Percentiles rank a stretch among this genome's conserved stretches.
phyloP scores from a whole-genome alignment of 2,329 filamentous ascomycete genomes.

The Pyrenophora graminea region DNA sequence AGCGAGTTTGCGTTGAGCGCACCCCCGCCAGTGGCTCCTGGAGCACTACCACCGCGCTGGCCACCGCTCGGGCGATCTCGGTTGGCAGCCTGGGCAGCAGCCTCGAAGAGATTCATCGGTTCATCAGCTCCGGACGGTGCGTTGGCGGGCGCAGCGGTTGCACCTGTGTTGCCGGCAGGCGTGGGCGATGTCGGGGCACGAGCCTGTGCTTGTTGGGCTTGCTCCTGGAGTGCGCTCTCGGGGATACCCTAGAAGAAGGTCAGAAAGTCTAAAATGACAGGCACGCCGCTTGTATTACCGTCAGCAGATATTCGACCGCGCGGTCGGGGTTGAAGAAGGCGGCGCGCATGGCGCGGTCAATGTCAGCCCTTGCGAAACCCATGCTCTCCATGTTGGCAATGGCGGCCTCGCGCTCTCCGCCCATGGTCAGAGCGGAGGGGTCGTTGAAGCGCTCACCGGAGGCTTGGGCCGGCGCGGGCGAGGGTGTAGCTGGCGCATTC shows the following conservation, averaged over 20 bases:
- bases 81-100: conserved; percentile 76
- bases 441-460: conserved; percentile 62
- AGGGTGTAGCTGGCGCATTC: conserved; percentile 56
- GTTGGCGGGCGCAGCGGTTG: conserved; percentile 48
- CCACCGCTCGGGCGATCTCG: conserved; percentile 49
- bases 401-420: conserved; percentile 77
- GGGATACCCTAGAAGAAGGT: conserved; percentile 75
- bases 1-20: conserved; percentile 72
- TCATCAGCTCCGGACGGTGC: conserved; percentile 60
- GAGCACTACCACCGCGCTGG: conserved; percentile 55
- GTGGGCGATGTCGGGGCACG: conserved; percentile 48
- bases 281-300: conserved; percentile 57
- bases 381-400: conserved; percentile 95
- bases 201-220: conserved; percentile 47
- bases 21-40: conserved; percentile 55
- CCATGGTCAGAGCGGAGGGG: conserved; percentile 83
- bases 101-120: conserved; percentile 87
- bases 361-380: conserved; percentile 88
- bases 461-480: conserved; percentile 52
- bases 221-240: conserved; percentile 76
- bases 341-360: conserved; percentile 92
- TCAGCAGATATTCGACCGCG: conserved; percentile 94
- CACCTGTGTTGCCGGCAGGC: conserved; percentile 37
- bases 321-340: conserved; percentile 97
- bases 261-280: conserved; percentile 21